Evolutionary conservation across 2,329 filamentous ascomycete species (phyloP), one percentile per base, ranked within the genome.

Genomic region (Penicillium rolfsii): DNA sequence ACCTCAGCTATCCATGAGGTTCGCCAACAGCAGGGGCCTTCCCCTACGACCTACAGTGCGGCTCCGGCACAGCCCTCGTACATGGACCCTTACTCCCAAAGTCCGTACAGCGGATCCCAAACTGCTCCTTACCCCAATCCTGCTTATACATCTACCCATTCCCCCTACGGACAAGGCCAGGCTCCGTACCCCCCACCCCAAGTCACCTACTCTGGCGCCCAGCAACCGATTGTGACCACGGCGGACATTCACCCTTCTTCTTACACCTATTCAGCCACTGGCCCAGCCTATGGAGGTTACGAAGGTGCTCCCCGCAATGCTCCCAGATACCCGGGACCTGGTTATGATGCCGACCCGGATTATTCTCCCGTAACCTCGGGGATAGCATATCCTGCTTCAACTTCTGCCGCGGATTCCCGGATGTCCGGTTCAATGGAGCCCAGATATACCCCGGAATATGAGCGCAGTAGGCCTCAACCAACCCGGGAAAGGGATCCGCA

Each of bases 391-490:
- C 75, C 77, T 63, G 61, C 76, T 56, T 54, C 52, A 43, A 77
- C 73, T 54, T 74, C 75, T 66, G 74, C 75, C 68, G 70, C 77
- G 63, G 77, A 79, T 60, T 71, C 75, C 53, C 76, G 77, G 72
- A 76, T 77, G 43, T 38, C 28, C 14, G 40, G 53, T 48, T 46
- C 41, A 74, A 76, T 78, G 72, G 77, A 79, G 58, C 69, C 75
- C 59, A 78, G 77, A 74, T 79, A 78, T 66, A 76, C 76, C 60
- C 73, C 76, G 65, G 77, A 79, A 62, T 72, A 71, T 63, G 76
- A 77, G 64, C 74, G 73, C 65, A 76, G 68, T 72, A 75, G 77
- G 67, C 74, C 75, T 67, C 76, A 77, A 61, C 71, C 73, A 67
- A 67, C 76, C 64, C 74, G 77, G 69, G 75, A 77, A 54, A 67